These are phyloP conservation scores for Nemania diffusa DNA, from an alignment of 2,329 filamentous ascomycete genomes.

Conservation along the genomic window DNA sequence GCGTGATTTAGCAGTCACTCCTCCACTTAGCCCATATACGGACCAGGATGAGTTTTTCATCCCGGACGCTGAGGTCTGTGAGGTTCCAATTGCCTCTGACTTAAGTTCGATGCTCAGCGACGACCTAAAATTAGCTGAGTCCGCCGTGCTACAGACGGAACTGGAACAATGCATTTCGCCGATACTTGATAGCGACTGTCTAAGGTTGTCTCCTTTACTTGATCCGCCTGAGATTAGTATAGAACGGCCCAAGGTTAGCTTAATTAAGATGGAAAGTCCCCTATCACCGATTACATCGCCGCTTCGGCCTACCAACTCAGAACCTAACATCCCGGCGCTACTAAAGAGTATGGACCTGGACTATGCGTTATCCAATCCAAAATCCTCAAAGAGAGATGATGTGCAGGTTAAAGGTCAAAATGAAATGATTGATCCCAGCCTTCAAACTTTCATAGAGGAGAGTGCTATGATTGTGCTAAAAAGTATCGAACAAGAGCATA, in stretches of 20 bases:
- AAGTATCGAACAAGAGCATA: conserved; percentile 45
- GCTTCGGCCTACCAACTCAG: conserved; percentile 10
- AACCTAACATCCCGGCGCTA: conserved; percentile 27
- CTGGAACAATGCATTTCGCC: conserved; percentile 5
- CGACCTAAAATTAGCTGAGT: conserved; percentile 43
- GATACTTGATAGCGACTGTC: conserved; percentile 13
- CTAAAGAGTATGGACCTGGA: conserved; percentile 39
- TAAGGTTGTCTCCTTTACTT: conserved; percentile 27
- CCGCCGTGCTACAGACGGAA: conserved; percentile 34
- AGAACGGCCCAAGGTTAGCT: conserved; percentile 29
- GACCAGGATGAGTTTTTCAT: conserved; percentile 38
- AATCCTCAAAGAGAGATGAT: background rate
- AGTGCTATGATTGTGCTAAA: conserved; percentile 28
- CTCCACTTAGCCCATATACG: conserved; percentile 43
- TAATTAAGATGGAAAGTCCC: conserved; percentile 44
- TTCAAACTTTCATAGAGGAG: conserved; percentile 35
- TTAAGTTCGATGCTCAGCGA: conserved; percentile 43
- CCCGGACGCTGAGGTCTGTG: conserved; percentile 41
- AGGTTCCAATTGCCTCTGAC: conserved; percentile 45
- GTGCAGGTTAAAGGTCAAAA: background rate
- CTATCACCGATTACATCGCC: conserved; percentile 38
- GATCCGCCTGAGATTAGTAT: conserved; percentile 28
- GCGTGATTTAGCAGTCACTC: conserved; percentile 41
- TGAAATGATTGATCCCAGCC: conserved; percentile 32
- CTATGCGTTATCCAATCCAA: conserved; percentile 18